Evolutionary conservation across 768 basidiomycete species (phyloP).

Genomic region (Russula brevipes): DNA sequence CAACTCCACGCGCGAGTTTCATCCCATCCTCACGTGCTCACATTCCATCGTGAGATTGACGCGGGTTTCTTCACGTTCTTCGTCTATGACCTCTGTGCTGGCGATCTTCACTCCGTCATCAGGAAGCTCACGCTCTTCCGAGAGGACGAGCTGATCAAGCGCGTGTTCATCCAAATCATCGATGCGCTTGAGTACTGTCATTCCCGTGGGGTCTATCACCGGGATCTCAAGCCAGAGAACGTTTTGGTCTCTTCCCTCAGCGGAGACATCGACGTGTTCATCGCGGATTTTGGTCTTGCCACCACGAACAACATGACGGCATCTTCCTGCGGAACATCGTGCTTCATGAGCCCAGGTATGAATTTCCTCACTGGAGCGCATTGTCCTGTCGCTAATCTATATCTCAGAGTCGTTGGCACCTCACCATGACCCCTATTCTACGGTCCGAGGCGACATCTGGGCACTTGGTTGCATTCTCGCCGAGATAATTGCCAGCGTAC

Average conservation of each 20-base stretch:
- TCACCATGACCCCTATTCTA: constrained; percentile 3
- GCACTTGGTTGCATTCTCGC: constrained; percentile 18
- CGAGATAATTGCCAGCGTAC: constrained; percentile 12
- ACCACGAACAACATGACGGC: constrained; percentile 5
- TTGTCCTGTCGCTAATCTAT: neutral
- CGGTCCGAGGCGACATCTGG: constrained; percentile 16
- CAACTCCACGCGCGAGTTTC: constrained; percentile 70
- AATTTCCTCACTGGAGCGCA: neutral
- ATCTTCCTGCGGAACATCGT: neutral
- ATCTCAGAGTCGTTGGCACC: constrained; percentile 4
- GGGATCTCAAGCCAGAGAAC: neutral
- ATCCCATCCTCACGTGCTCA: constrained; percentile 74
- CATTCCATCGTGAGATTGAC: constrained; percentile 81
- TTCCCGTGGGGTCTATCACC: constrained; percentile 12
- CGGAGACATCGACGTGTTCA: constrained; percentile 4
- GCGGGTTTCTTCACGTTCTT: constrained; percentile 56
- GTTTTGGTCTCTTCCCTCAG: neutral
- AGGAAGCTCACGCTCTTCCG: constrained; percentile 3
- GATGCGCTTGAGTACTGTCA: constrained; percentile 17
- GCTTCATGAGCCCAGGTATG: constrained; percentile 17
- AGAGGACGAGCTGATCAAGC: constrained; percentile 15
- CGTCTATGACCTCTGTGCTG: constrained; percentile 17
- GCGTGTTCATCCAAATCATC: constrained; percentile 10
- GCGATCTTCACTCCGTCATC: constrained; percentile 11
- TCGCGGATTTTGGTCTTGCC: constrained; percentile 19